Evolutionary conservation across 805 yeast species (phyloP), one percentile per base, ranked within the genome.

Genomic region (Peterozyma xylosa): DNA sequence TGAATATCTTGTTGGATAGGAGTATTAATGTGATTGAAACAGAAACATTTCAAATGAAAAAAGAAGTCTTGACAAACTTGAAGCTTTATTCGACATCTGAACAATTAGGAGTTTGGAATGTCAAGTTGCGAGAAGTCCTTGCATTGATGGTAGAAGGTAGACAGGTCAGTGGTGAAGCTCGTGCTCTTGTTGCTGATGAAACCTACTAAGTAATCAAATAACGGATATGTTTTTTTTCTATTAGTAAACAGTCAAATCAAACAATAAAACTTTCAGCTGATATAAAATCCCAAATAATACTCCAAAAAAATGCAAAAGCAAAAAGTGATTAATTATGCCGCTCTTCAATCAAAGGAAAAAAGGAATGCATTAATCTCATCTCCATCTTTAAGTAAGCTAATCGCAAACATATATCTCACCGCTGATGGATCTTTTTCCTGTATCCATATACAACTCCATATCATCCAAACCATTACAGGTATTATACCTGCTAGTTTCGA

Each of bases 1-100:
- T 45, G 47, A 37, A 45, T 30, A 14, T 14, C 11, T 29, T 45
- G n/a, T 30, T 45, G 17, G 43, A 39, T 16, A 5, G 40, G 2
- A 21, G 11, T 9, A 13, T 4, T 9, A 14, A 32, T 32, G 29
- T 41, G 10, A n/a, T 18, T 11, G 35, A 43, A 15, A 35, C 35
- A 5, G 42, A 43, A 11, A 11, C 39, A 6, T n/a, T 35, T 9
- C 37, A 34, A 7, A 11, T 39, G 17, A 43, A 36, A n/a, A 35
- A 30, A 17, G 35, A 29, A 35, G 35, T 39, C 6, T 35, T 43
- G 37, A 16, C 30, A 2, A 34, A 43, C 9, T 39, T 43, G 11
- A 13, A 39, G n/a, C 13, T 37, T 9, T 29, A 33, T 13, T 13
- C 13, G 5, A 32, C 34, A 13, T 13, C 15, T 4, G 34, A 32